phyloP scores from a whole-genome alignment of 495 filamentous ascomycete species.

The Aspergillus baeticus region DNA sequence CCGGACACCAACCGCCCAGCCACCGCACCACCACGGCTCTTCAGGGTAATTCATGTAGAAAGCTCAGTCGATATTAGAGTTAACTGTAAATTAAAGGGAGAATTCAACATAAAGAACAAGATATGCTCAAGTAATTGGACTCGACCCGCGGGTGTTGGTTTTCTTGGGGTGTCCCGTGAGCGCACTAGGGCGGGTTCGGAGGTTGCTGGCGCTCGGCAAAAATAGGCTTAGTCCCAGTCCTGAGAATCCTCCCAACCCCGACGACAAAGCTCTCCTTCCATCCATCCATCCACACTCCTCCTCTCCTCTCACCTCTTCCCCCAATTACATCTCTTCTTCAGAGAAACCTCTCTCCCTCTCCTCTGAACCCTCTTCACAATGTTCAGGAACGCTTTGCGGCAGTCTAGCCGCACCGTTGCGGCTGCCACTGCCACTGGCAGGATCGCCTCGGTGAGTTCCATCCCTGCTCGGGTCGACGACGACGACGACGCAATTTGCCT shows the following conservation, averaged over 20 bases:
- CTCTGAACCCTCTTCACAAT: constrained; percentile 65
- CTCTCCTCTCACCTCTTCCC: constrained; percentile 47
- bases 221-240: constrained; percentile 47
- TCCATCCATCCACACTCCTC: constrained; percentile 50
- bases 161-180: constrained; percentile 25
- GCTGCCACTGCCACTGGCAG: constrained; percentile 87
- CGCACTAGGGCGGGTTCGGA: constrained; percentile 50
- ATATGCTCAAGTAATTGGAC: not conserved
- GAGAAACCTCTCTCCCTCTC: constrained; percentile 46
- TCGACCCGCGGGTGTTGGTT: not conserved
- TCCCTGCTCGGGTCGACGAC: constrained; percentile 25
- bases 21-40: not conserved
- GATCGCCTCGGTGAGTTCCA: constrained; percentile 84
- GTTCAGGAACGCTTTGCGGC: constrained; percentile 97
- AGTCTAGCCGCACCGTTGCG: constrained; percentile 90
- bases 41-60: not conserved
- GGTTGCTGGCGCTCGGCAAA: constrained; percentile 38
- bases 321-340: constrained; percentile 52
- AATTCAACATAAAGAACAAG: not conserved
- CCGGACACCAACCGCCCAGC: constrained; percentile 17
- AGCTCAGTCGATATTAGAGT: not conserved
- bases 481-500: constrained; percentile 23
- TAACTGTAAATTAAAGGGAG: not conserved
- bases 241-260: constrained; percentile 49
- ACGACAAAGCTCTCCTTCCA: constrained; percentile 57